Conservation (phyloP, 306 rosid species). For the Prunus mume region DNA sequence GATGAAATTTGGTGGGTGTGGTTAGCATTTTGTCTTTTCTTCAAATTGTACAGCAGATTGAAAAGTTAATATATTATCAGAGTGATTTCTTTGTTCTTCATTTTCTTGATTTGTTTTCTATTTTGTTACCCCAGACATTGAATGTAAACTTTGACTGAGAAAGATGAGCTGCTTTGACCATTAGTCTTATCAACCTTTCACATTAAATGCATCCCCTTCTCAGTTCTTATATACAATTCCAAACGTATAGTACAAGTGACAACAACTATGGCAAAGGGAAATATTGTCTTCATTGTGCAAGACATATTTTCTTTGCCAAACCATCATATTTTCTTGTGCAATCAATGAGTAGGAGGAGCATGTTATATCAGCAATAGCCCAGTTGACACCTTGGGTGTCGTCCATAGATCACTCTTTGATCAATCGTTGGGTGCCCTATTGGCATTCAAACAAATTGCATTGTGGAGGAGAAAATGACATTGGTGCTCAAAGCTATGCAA, state of each 20-base stretch:
- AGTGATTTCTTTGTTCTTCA: not conserved
- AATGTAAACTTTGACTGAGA: not conserved
- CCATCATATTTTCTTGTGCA: not conserved
- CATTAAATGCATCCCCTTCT: not conserved
- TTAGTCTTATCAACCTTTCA: not conserved
- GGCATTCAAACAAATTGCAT: not conserved
- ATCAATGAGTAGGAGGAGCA: not conserved
- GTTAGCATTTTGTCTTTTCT: not conserved
- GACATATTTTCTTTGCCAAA: not conserved
- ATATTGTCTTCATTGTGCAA: not conserved
- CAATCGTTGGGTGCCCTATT: not conserved
- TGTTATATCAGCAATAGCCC: too few species aligned
- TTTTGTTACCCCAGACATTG: not conserved
- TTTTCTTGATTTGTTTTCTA: not conserved
- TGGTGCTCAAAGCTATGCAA: not conserved
- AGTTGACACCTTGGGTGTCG: not conserved
- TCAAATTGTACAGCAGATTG: constrained; percentile 7
- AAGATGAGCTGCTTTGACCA: not conserved
- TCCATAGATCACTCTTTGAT: not conserved
- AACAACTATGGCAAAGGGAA: not conserved
- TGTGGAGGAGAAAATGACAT: not conserved
- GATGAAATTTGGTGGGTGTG: not conserved
- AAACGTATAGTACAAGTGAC: not conserved
- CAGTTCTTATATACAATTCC: not conserved
- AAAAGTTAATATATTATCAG: not conserved